phyloP scores from a whole-genome alignment of 2,329 filamentous ascomycete species.

The Fusarium lateritium region DNA sequence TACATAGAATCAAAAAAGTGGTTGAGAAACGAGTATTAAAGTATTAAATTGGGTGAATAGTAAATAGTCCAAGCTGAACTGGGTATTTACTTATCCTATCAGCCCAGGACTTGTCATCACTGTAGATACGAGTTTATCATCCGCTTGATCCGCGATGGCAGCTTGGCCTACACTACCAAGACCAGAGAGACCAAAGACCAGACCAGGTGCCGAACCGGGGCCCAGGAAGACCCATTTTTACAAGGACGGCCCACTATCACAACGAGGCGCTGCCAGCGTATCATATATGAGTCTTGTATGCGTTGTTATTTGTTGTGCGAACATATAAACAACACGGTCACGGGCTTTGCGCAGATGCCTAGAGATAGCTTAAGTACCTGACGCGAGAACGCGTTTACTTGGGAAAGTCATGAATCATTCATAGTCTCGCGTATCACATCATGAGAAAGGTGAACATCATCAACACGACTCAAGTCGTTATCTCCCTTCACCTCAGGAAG shows the following conservation, averaged over 20 bases:
- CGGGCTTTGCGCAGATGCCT: neutral
- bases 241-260: conserved; percentile 20
- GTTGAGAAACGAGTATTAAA: neutral
- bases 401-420: conserved; percentile 3
- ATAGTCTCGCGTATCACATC: conserved; percentile 21
- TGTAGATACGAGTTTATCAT: conserved; percentile 22
- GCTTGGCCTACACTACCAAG: neutral
- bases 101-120: conserved; percentile 5
- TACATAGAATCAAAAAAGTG: conserved; percentile 3
- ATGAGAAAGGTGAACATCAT: conserved; percentile 2
- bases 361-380: neutral
- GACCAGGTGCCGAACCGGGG: neutral
- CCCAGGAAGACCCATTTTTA: conserved; percentile 12
- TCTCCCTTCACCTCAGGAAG: neutral
- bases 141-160: conserved; percentile 23
- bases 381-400: conserved; percentile 8
- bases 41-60: neutral
- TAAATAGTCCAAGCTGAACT: neutral
- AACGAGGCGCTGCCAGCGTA: conserved; percentile 35
- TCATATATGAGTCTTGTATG: conserved; percentile 31
- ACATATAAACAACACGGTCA: conserved; percentile 25
- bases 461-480: neutral
- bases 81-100: neutral
- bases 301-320: conserved; percentile 28
- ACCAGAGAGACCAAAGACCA: conserved; percentile 2